phyloP scores from a whole-genome alignment of 2,329 filamentous ascomycete species.

The Raffaelea ambrosiae region DNA sequence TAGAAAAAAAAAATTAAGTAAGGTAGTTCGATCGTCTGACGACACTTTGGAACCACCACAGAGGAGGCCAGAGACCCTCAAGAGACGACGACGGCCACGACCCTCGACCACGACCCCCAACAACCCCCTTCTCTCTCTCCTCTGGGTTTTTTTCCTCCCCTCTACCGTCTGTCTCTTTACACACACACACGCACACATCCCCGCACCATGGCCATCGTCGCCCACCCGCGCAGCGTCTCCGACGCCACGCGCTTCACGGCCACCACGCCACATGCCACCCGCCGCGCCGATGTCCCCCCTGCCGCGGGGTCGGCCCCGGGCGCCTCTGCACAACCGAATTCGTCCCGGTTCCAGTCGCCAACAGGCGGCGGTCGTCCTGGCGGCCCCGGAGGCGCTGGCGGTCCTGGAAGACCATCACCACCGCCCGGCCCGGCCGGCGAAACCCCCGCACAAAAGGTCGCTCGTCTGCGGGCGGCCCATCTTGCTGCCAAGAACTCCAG shows the following conservation, averaged over 20 bases:
- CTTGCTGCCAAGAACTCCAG: slow-evolving; percentile 55
- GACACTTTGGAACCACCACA: background rate
- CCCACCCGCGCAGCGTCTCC: slow-evolving; percentile 55
- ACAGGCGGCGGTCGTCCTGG: background rate
- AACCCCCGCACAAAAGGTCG: slow-evolving; percentile 61
- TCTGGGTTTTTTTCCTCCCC: no score
- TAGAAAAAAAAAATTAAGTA: background rate
- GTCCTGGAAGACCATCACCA: slow-evolving; percentile 6
- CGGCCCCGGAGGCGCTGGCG: slow-evolving; percentile 4
- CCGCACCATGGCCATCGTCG: slow-evolving; percentile 7
- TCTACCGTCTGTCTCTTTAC: background rate
- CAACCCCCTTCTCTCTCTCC: background rate
- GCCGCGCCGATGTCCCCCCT: slow-evolving; percentile 37
- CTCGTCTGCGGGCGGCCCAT: slow-evolving; percentile 58
- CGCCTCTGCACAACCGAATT: slow-evolving; percentile 2
- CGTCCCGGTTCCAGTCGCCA: slow-evolving; percentile 14
- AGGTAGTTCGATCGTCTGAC: background rate
- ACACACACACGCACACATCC: background rate
- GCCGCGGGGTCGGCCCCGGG: slow-evolving; percentile 8
- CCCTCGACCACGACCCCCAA: no score
- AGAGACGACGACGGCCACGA: no score
- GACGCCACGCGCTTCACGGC: slow-evolving; percentile 75
- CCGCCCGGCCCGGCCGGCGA: slow-evolving; percentile 30
- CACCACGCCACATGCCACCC: slow-evolving; percentile 60
- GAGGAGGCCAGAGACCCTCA: no score